Percentiles rank a stretch among this genome's conserved stretches.
Conservation (phyloP, 805 yeast species). For the Wickerhamomyces kurtzmanii region DNA sequence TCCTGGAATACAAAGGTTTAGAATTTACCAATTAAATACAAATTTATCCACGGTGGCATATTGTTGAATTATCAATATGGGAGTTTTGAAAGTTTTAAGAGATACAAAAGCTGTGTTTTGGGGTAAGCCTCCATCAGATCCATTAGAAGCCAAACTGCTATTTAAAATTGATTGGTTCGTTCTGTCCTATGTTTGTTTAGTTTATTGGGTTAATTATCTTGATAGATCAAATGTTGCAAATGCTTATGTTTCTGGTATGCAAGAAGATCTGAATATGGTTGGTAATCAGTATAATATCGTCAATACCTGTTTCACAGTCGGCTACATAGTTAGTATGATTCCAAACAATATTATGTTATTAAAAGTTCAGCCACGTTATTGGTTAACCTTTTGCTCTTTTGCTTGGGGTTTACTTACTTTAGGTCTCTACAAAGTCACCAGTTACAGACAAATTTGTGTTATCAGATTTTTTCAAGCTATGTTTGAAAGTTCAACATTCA, state of each 20-base stretch:
- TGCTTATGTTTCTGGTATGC: constrained; percentile 64
- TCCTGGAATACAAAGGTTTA: too few relatives aligned
- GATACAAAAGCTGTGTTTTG: too few relatives aligned
- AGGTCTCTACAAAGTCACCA: constrained; percentile 36
- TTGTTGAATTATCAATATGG: too few relatives aligned
- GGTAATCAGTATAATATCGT: constrained; percentile 42
- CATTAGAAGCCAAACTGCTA: constrained; percentile 22
- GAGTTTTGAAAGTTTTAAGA: too few relatives aligned
- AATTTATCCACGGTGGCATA: too few relatives aligned
- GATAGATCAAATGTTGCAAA: constrained; percentile 46
- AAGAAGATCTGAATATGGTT: constrained; percentile 37
- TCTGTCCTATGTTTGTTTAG: constrained; percentile 25
- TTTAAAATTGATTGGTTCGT: constrained; percentile 30
- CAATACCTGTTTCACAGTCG: constrained; percentile 48
- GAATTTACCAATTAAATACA: too few relatives aligned
- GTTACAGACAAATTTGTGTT: constrained; percentile 39
- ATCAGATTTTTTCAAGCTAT: constrained; percentile 52
- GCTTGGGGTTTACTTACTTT: constrained; percentile 50
- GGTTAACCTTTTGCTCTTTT: constrained; percentile 44
- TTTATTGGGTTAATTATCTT: constrained; percentile 42
- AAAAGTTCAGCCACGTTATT: constrained; percentile 43
- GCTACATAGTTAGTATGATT: constrained; percentile 50
- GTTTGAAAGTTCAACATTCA: constrained; percentile 48
- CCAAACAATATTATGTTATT: constrained; percentile 49
- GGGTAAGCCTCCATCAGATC: too few relatives aligned